phyloP scores from a whole-genome alignment of 169 alveolate genomes.

The Cryptosporidium canis region DNA sequence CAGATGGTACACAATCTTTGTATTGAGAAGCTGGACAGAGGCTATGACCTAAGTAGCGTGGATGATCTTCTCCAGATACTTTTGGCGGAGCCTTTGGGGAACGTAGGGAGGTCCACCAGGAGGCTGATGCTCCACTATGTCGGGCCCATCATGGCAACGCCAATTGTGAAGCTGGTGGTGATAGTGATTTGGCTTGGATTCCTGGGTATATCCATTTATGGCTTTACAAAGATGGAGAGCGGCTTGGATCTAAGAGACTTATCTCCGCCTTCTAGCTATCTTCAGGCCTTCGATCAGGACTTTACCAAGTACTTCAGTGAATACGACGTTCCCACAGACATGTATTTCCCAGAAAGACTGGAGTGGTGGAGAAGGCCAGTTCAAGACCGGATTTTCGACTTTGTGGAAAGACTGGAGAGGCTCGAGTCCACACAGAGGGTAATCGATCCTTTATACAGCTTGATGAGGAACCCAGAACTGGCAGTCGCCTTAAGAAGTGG shows the following conservation, averaged over 20 bases:
- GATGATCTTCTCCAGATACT: constrained; percentile 54
- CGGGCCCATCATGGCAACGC: constrained; percentile 76
- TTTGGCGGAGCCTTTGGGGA: constrained; percentile 77
- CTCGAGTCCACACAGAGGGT: constrained; percentile 68
- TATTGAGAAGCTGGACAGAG: background rate
- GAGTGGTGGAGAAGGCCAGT: constrained; percentile 73
- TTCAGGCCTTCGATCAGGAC: constrained; percentile 74
- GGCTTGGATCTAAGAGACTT: constrained; percentile 79
- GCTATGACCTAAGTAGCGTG: background rate
- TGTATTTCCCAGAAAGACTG: constrained; percentile 76
- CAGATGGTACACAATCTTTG: background rate
- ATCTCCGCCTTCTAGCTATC: constrained; percentile 77
- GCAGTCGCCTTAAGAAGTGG: constrained; percentile 76
- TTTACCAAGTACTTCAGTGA: constrained; percentile 73
- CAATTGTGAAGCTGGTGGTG: constrained; percentile 75
- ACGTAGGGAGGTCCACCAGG: constrained; percentile 78
- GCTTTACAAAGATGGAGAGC: constrained; percentile 77
- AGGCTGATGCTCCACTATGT: constrained; percentile 74
- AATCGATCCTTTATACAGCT: constrained; percentile 76
- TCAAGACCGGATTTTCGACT: constrained; percentile 73
- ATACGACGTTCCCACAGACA: constrained; percentile 79
- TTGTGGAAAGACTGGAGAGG: constrained; percentile 45
- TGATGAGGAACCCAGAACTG: constrained; percentile 78
- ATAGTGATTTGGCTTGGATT: constrained; percentile 71
- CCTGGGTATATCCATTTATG: constrained; percentile 74